A percentile compares a stretch with the other conserved stretches of the same genome.
These are phyloP conservation scores for Cyberlindnera samutprakarnensis DNA, from an alignment of 805 yeast genomes.

Conservation along the genomic window DNA sequence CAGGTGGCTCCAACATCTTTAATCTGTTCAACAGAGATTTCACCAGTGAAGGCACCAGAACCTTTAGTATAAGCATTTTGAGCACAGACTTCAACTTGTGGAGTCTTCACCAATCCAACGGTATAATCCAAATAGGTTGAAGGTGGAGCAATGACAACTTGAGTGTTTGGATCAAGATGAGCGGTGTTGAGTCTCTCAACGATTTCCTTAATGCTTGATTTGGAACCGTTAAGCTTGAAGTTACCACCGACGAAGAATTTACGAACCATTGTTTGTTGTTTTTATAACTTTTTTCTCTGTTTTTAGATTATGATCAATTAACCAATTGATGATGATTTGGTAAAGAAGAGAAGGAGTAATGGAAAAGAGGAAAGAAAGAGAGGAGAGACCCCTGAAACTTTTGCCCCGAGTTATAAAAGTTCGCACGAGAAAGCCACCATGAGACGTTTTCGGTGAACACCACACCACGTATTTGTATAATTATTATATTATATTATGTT, in stretches of 20 bases:
- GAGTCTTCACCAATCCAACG: slow-evolving; percentile 55
- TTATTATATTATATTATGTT: too few species aligned
- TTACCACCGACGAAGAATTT: slow-evolving; percentile 97
- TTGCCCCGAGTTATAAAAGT: too few species aligned
- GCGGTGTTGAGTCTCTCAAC: slow-evolving; percentile 78
- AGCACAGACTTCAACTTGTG: slow-evolving; percentile 76
- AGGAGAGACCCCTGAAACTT: too few species aligned
- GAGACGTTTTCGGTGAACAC: too few species aligned
- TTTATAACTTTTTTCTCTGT: too few species aligned
- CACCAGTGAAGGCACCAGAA: slow-evolving; percentile 98
- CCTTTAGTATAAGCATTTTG: slow-evolving; percentile 86
- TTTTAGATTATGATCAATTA: not conserved
- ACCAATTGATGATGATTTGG: not conserved
- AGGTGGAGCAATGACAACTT: slow-evolving; percentile 96
- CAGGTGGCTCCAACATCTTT: slow-evolving; percentile 89
- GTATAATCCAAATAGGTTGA: slow-evolving; percentile 85
- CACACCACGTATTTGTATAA: too few species aligned
- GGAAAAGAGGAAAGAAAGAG: too few species aligned
- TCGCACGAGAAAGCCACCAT: too few species aligned
- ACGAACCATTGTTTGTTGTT: slow-evolving; percentile 54
- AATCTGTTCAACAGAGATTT: slow-evolving; percentile 79
- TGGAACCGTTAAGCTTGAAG: slow-evolving; percentile 97
- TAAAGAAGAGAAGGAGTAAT: too few species aligned
- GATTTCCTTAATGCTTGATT: slow-evolving; percentile 74
- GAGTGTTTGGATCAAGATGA: slow-evolving; percentile 66